A percentile compares a stretch with the other conserved stretches of the same genome.
Conservation (phyloP, 441 rosid genomes). For the Omphalea diandra region DNA sequence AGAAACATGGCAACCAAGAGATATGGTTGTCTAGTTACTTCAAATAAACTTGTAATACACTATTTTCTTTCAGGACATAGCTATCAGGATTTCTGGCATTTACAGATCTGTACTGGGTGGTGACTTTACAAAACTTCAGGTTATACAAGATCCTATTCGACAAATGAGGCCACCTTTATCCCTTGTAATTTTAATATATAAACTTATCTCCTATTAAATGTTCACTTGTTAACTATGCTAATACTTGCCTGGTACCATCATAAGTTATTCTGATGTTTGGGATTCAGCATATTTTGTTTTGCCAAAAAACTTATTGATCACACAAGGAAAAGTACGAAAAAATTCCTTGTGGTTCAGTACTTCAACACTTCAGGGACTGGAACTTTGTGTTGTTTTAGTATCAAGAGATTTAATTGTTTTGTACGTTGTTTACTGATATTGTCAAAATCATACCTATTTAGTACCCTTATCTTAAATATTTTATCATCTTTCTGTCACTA, state of each 20-base stretch:
- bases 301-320: too few relatives aligned
- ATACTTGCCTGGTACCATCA: not conserved
- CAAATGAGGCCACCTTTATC: conserved; percentile 46
- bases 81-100: conserved; percentile 37
- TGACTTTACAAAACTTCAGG: conserved; percentile 50
- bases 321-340: too few relatives aligned
- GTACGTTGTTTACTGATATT: too few relatives aligned
- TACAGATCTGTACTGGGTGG: conserved; percentile 45
- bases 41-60: not conserved
- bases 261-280: not conserved
- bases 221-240: not conserved
- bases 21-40: too few relatives aligned
- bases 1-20: too few relatives aligned
- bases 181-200: conserved; percentile 40
- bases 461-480: too few relatives aligned
- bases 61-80: conserved; percentile 41
- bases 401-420: too few relatives aligned
- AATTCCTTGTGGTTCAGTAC: not conserved
- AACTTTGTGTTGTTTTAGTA: too few relatives aligned
- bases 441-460: too few relatives aligned
- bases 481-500: not conserved
- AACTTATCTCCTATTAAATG: not conserved
- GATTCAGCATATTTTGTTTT: too few relatives aligned
- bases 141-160: conserved; percentile 53
- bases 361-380: not conserved